phyloP scores from a whole-genome alignment of 1,284 basidiomycete genomes.

The Tilletia indica region DNA sequence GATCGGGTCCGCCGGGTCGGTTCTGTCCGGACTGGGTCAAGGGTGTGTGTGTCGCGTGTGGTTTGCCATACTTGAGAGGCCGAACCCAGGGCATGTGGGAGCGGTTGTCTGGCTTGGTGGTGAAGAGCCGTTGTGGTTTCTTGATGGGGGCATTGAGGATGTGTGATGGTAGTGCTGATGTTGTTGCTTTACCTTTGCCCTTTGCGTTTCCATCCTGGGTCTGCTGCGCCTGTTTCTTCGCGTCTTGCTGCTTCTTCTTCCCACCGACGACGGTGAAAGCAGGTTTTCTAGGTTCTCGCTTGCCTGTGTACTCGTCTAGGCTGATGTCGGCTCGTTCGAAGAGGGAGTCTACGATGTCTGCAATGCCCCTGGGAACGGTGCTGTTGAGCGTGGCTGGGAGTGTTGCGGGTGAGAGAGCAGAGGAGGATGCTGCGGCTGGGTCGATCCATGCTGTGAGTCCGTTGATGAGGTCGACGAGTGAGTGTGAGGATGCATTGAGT shows the following conservation, averaged over 20 bases:
- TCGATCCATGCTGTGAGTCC: slow-evolving; percentile 34
- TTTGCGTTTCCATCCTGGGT: neutral
- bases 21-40: neutral
- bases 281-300: slow-evolving; percentile 63
- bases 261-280: slow-evolving; percentile 5
- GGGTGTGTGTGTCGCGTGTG: slow-evolving; percentile 32
- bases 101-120: slow-evolving; percentile 48
- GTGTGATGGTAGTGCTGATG: slow-evolving; percentile 31
- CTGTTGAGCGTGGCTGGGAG: neutral
- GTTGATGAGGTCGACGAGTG: slow-evolving; percentile 57
- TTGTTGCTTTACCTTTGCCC: neutral
- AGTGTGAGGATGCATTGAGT: slow-evolving; percentile 66
- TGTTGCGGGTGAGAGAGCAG: neutral
- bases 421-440: neutral
- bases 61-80: slow-evolving; percentile 45
- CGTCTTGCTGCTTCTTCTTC: neutral
- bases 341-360: slow-evolving; percentile 78
- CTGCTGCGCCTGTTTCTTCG: slow-evolving; percentile 21
- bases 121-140: slow-evolving; percentile 45
- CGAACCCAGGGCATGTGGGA: slow-evolving; percentile 35
- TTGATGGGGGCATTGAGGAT: slow-evolving; percentile 48
- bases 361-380: slow-evolving; percentile 60
- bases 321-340: slow-evolving; percentile 80
- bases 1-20: slow-evolving; percentile 15
- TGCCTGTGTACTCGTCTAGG: slow-evolving; percentile 75